Base-by-base conservation (phyloP, 768 basidiomycete genomes). In the Astraeus odoratus region DNA sequence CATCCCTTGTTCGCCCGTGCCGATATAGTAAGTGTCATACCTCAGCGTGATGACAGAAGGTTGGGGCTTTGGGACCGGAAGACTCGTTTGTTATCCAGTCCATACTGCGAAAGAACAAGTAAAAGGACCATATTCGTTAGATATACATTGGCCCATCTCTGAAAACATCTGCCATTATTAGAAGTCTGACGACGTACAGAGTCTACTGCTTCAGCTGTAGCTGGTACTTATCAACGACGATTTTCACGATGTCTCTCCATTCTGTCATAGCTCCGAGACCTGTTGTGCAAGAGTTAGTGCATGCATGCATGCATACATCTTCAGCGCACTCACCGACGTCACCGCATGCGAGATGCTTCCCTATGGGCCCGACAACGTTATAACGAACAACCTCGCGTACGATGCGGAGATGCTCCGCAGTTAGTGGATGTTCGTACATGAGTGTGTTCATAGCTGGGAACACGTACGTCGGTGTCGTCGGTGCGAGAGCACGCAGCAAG, bases 401-500 rank as follows among this genome's bases (percentile, higher is more conserved):
- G 30, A 86, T 57, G 19, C 79, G 75, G 34, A 98, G 65, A 57
- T 99, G 96, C 51, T 86, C 78, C 1, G 78, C 76, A 0, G 94
- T 97, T 35, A 98, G 73, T 16, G 92, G 92, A 59, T 98, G 94
- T 48, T 87, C 80, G 58, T 89, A 98, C 95, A 99, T 99, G 52
- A 90, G 71, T 3, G 96, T 98, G 63, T 99, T 99, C 95, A 98
- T 99, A 0, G 95, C 96, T 1, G 95, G 95, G 58, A 94, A 98
- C 29, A 97, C 65, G 57, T 85, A 91, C 6, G 90, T 92, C 6
- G 87, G 86, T 0, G 90, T 96, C 5, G 77, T 73, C 0, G 93
- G 88, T 3, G 86, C 72, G 0, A 95, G 69, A 0, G 91, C 94
- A 18, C 91, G 81, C 49, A 96, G 75, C 3, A 96, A 74, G 12